A percentile compares a stretch with the other conserved stretches of the same genome.
phyloP scores from a whole-genome alignment of 257 asterid species.

The Solanum chaucha region DNA sequence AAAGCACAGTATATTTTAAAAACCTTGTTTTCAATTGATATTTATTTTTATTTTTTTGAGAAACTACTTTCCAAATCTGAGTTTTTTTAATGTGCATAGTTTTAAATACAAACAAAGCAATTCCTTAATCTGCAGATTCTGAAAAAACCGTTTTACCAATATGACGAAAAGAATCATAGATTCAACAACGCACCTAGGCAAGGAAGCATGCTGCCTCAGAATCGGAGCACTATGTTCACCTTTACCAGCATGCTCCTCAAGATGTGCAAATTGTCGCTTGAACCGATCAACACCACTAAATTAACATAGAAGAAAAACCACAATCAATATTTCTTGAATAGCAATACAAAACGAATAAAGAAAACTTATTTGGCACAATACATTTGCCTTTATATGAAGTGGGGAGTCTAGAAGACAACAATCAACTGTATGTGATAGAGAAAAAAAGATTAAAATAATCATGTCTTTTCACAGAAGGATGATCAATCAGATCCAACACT shows the following conservation, averaged over 20 bases:
- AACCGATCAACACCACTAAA: constrained; percentile 91
- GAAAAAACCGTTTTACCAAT: not conserved
- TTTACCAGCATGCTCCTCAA: constrained; percentile 76
- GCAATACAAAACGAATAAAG: not conserved
- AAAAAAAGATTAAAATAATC: not conserved
- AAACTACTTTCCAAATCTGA: not conserved
- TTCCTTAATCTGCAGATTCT: not conserved
- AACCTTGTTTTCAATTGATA: not conserved
- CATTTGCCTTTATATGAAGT: not conserved
- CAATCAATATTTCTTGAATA: constrained; percentile 5
- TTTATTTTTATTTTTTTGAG: no score
- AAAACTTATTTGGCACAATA: not conserved
- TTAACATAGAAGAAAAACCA: constrained; percentile 1
- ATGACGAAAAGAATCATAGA: not conserved
- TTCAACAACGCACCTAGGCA: constrained; percentile 58
- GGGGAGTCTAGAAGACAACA: not conserved
- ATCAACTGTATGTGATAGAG: not conserved
- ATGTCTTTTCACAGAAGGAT: not conserved
- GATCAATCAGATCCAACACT: not conserved
- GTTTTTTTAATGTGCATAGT: not conserved
- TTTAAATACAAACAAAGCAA: not conserved
- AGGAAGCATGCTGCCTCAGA: constrained; percentile 75
- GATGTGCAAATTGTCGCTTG: constrained; percentile 94
- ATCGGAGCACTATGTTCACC: constrained; percentile 71
- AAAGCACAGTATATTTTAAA: not conserved